Base-by-base conservation (phyloP, 2,329 filamentous ascomycete genomes). In the Exserohilum turcica region DNA sequence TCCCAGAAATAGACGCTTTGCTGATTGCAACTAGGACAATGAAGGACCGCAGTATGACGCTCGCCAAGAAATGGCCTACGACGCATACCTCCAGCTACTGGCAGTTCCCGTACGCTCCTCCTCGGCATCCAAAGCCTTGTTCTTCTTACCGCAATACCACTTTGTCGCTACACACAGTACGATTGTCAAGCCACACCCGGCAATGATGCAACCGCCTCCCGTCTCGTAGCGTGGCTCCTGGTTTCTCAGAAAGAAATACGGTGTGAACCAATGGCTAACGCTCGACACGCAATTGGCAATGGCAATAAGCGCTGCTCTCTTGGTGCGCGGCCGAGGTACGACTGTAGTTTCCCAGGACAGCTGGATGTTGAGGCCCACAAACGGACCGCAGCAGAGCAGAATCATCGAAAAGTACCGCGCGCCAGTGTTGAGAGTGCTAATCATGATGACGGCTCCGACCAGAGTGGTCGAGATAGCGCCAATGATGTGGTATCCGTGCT, bases 331-430 rank as follows among this genome's bases (percentile, higher is more conserved):
- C 0, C 70, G 65, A 3, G 77, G 75, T 0, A 78, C 74, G 0
- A 77, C 65, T 0, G 74, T 77, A 0, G 75, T 77, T 45, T 78
- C 76, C 76, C 76, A 78, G 0, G 75, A 74, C 0, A 78, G 65
- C 53, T 77, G 74, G 21, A 78, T 59, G 35, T 77, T 76, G 3
- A 76, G 69, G 15, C 69, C 74, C 47, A 65, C 67, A 54, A 74
- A 77, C 0, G 74, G 69, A 18, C 75, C 75, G 4, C 59, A 62
- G 28, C 71, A 65, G 0, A 77, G 33, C 9, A 71, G 49, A 9
- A 70, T 54, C 21, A 65, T 54, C 2, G 61, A 61, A 43, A 71
- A 71, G 60, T 71, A 72, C 28, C 70, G 63, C 1, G 66, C 65
- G 16, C 66, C 67, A 7, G 60, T 51, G 46, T 71, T 69, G 15